Evolutionary conservation across 2,329 filamentous ascomycete species (phyloP).

Genomic region (Myriosclerotinia scirpicola): DNA sequence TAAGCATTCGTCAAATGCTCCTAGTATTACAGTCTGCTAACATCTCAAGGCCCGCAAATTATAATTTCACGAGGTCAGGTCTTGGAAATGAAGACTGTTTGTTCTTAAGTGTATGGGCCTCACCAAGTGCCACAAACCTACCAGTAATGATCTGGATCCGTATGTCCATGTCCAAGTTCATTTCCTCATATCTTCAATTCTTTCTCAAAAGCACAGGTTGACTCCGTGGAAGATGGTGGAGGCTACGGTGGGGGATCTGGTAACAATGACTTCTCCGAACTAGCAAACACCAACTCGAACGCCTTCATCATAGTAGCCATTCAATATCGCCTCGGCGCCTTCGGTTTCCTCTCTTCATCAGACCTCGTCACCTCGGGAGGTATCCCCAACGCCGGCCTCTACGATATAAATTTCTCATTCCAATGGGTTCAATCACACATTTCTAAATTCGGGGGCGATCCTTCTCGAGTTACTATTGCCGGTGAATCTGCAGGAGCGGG

Average conservation of each 20-base stretch:
- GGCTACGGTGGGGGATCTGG: constrained; percentile 35
- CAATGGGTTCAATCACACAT: constrained; percentile 59
- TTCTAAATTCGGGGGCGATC: constrained; percentile 54
- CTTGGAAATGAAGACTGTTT: constrained; percentile 42
- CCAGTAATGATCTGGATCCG: constrained; percentile 46
- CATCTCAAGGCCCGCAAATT: constrained; percentile 16
- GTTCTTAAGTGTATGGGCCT: constrained; percentile 42
- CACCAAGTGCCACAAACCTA: constrained; percentile 43
- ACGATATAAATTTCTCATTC: constrained; percentile 59
- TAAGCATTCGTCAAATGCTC: neutral
- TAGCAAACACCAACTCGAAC: constrained; percentile 51
- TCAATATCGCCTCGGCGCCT: constrained; percentile 63
- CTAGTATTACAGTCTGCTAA: neutral
- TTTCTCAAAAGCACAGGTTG: constrained; percentile 32
- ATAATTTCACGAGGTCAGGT: constrained; percentile 25
- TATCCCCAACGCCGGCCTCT: constrained; percentile 61
- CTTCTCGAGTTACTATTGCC: constrained; percentile 52
- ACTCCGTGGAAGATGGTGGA: constrained; percentile 41
- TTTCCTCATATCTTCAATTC: neutral
- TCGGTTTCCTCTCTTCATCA: constrained; percentile 66
- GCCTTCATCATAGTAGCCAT: constrained; percentile 57
- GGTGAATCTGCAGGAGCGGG: constrained; percentile 58
- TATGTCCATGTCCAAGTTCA: constrained; percentile 20
- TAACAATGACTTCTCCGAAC: constrained; percentile 42
- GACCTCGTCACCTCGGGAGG: constrained; percentile 55